Evolutionary conservation across 2,329 filamentous ascomycete genomes (phyloP), one percentile per base, ranked within the genome.

Genomic region (Pseudocercospora ulei): DNA sequence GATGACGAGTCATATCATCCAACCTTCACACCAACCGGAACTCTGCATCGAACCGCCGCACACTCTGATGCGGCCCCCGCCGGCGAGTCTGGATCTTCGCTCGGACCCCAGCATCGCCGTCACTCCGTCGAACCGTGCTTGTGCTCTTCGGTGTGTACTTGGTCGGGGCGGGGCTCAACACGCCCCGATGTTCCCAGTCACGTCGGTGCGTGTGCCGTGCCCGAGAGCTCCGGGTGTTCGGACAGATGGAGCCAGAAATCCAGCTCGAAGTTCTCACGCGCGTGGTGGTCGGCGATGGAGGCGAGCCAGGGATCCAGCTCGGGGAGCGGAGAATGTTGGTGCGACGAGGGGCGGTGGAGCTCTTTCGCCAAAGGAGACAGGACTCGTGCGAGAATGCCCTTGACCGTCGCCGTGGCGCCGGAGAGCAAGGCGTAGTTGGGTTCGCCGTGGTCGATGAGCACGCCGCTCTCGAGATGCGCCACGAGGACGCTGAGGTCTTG

Each of bases 221-320:
- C 8, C 17, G 11, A 19, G 2, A 25, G 29, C n/a, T 38, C 46
- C 26, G 56, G 56, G 48, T 60, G 56, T 7, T 53, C 56, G 3
- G 51, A 56, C 2, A 60, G 38, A 44, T 54, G 55, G 9, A 46
- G 36, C 57, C 56, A 60, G 22, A 60, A 60, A 16, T 55, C 54
- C 0, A 51, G 35, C 35, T 59, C 55, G 40, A 58, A 58, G 34
- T 58, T 54, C 5, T 24, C 35, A 14, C 43, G 24, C 5, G 23
- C 16, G 6, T 30, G 29, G 22, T 44, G 37, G 13, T 40, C 41
- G 7, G 26, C 38, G 4, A 24, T 35, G 47, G 48, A 54, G 3
- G 49, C 48, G 8, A 35, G 23, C 46, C 43, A 48, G 5, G 30
- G 35, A 19, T 34, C 40, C 14, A 39, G 8, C 4, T 23, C 17